A percentile compares a stretch with the other conserved stretches of the same genome.
These are phyloP conservation scores for Coemansia sp. DNA, from an alignment of 192 early-diverging fungal genomes.

Conservation along the genomic window DNA sequence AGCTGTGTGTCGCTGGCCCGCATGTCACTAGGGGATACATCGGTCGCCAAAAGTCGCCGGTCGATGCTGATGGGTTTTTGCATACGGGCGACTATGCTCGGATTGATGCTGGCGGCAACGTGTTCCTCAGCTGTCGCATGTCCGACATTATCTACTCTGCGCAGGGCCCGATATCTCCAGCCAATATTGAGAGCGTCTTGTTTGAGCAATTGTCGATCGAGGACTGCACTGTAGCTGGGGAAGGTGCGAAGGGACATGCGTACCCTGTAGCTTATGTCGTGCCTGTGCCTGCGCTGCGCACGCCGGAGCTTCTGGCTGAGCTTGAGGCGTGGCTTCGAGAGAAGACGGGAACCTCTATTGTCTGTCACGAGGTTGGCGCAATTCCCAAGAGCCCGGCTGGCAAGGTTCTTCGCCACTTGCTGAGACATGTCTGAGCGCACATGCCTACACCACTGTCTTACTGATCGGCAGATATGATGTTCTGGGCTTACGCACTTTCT, in stretches of 20 bases:
- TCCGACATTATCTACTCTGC: slow-evolving; percentile 89
- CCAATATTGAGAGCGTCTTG: slow-evolving; percentile 75
- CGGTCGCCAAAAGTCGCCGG: slow-evolving; percentile 65
- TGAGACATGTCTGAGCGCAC: neutral
- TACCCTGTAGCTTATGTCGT: slow-evolving; percentile 21
- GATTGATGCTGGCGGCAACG: slow-evolving; percentile 61
- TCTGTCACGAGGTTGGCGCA: slow-evolving; percentile 9
- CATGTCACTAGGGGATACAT: slow-evolving; percentile 86
- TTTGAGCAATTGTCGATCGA: slow-evolving; percentile 63
- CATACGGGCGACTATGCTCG: slow-evolving; percentile 78
- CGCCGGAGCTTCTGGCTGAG: neutral
- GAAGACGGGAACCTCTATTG: slow-evolving; percentile 9
- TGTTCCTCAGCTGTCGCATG: slow-evolving; percentile 67
- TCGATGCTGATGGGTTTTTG: slow-evolving; percentile 74
- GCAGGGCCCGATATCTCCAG: slow-evolving; percentile 66
- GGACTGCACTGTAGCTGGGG: slow-evolving; percentile 67
- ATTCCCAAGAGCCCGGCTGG: slow-evolving; percentile 38
- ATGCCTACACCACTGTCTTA: neutral
- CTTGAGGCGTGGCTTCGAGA: slow-evolving; percentile 19
- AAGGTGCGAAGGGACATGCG: slow-evolving; percentile 9
- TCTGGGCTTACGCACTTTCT: neutral
- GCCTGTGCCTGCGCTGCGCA: slow-evolving; percentile 7
- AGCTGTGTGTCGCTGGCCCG: slow-evolving; percentile 81
- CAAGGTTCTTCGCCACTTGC: slow-evolving; percentile 30
- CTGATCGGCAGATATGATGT: neutral